phyloP scores from a whole-genome alignment of 2,329 filamentous ascomycete species.

The Apiospora saccharicola region DNA sequence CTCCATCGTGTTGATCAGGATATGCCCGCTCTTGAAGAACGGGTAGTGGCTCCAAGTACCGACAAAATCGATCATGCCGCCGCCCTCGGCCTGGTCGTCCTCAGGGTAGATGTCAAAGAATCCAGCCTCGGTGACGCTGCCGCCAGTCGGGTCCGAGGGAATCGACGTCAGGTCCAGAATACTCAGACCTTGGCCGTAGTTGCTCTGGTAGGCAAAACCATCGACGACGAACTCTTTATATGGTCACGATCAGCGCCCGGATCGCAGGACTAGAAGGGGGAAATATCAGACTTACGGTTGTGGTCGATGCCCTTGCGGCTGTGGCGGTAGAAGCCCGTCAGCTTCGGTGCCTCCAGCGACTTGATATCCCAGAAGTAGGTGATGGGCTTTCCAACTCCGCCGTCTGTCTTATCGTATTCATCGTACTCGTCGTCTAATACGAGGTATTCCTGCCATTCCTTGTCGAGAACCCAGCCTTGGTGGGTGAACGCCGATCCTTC shows the following conservation, averaged over 20 bases:
- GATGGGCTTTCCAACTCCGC: conserved; percentile 52
- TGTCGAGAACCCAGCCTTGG: conserved; percentile 62
- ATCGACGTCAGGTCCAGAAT: conserved; percentile 48
- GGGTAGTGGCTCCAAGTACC: conserved; percentile 59
- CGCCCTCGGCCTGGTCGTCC: conserved; percentile 50
- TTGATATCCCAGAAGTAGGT: conserved; percentile 61
- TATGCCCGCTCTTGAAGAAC: conserved; percentile 56
- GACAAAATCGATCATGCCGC: conserved; percentile 49
- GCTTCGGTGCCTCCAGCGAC: conserved; percentile 50
- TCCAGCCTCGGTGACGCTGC: conserved; percentile 52
- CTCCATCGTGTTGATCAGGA: conserved; percentile 61
- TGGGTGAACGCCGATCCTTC: conserved; percentile 65
- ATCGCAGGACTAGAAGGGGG: not conserved
- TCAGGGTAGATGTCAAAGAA: conserved; percentile 61
- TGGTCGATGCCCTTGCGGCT: conserved; percentile 53
- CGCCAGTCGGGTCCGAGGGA: conserved; percentile 52
- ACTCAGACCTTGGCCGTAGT: conserved; percentile 58
- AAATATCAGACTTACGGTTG: conserved; percentile 42
- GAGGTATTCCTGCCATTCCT: conserved; percentile 52
- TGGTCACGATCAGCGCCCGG: not conserved
- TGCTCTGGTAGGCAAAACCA: conserved; percentile 55
- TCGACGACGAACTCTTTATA: conserved; percentile 49
- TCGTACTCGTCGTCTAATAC: conserved; percentile 63
- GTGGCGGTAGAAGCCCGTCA: conserved; percentile 52
- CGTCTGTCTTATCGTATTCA: conserved; percentile 50